phyloP scores from a whole-genome alignment of 2,329 filamentous ascomycete species.

The Hypoxylon sp. region DNA sequence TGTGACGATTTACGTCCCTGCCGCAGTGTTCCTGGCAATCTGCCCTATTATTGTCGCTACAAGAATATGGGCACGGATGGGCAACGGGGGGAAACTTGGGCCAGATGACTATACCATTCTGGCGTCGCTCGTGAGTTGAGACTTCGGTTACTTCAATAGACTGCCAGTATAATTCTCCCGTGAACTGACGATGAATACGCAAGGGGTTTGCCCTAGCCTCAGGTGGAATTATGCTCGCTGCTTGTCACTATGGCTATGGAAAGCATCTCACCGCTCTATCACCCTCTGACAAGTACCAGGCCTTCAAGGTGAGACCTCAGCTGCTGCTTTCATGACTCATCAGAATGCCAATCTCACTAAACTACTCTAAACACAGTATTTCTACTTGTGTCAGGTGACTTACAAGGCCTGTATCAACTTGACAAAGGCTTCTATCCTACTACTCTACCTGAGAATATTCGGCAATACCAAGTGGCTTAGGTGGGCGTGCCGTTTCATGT shows the following conservation, averaged over 20 bases:
- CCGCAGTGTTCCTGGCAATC: constrained; percentile 47
- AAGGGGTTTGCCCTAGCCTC: constrained; percentile 50
- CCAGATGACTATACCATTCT: constrained; percentile 53
- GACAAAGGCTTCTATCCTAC: constrained; percentile 54
- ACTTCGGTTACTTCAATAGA: neutral
- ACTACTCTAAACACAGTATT: constrained; percentile 41
- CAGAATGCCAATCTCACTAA: constrained; percentile 12
- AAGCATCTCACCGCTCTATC: constrained; percentile 44
- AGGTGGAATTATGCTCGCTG: constrained; percentile 47
- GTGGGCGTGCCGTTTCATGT: constrained; percentile 48
- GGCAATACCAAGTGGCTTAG: constrained; percentile 51
- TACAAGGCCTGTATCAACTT: constrained; percentile 55
- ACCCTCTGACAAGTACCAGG: constrained; percentile 40
- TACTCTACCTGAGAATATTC: constrained; percentile 56
- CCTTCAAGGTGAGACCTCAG: constrained; percentile 48
- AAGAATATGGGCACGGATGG: constrained; percentile 51
- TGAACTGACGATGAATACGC: constrained; percentile 15
- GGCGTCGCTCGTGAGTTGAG: constrained; percentile 44
- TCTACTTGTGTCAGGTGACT: constrained; percentile 54
- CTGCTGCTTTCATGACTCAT: neutral
- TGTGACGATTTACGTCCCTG: constrained; percentile 47
- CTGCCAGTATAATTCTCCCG: neutral
- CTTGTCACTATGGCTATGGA: constrained; percentile 53
- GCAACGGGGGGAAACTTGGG: constrained; percentile 47
- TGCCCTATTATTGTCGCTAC: constrained; percentile 49